Percentiles rank a stretch among this genome's conserved stretches.
Conservation (phyloP, 2,329 filamentous ascomycete species). For the Macrophomina tecta region DNA sequence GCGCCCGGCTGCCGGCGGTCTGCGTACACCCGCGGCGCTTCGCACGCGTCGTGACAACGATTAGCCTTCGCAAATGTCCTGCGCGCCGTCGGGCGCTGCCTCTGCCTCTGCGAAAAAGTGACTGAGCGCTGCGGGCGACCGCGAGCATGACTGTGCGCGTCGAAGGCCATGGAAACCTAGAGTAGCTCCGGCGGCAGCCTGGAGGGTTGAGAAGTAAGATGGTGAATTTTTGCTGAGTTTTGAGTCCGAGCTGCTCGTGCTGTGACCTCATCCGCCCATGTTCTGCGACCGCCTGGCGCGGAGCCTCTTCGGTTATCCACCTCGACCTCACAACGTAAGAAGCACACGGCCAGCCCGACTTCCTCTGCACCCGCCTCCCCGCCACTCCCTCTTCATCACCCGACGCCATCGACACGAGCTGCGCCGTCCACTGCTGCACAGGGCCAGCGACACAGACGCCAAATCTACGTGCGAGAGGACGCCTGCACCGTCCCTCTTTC, state of each 20-base stretch:
- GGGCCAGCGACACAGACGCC: not conserved
- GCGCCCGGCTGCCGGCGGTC: not conserved
- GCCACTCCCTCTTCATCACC: conserved; percentile 21
- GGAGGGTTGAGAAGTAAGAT: not conserved
- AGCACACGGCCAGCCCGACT: conserved; percentile 25
- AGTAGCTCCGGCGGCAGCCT: not conserved
- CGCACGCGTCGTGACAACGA: conserved; percentile 8
- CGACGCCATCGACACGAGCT: conserved; percentile 24
- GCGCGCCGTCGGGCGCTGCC: not conserved
- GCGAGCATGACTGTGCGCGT: not conserved
- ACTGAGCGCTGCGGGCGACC: not conserved
- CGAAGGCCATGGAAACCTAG: not conserved
- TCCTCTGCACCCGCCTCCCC: conserved; percentile 31
- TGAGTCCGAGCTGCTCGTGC: conserved; percentile 21
- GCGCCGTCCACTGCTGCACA: not conserved
- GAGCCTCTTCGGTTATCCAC: conserved; percentile 4
- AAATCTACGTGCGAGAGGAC: conserved; percentile 18
- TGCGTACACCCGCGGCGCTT: not conserved
- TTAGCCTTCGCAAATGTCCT: conserved; percentile 7
- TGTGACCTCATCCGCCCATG: conserved; percentile 13
- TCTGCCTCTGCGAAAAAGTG: not conserved
- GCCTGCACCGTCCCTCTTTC: conserved; percentile 31
- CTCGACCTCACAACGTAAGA: conserved; percentile 30
- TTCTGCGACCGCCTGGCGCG: conserved; percentile 15
- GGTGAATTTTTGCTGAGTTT: not conserved